Percentiles rank a stretch among this genome's conserved stretches.
Evolutionary conservation across 768 basidiomycete genomes (phyloP).

Genomic region (Dendrothele bispora): DNA sequence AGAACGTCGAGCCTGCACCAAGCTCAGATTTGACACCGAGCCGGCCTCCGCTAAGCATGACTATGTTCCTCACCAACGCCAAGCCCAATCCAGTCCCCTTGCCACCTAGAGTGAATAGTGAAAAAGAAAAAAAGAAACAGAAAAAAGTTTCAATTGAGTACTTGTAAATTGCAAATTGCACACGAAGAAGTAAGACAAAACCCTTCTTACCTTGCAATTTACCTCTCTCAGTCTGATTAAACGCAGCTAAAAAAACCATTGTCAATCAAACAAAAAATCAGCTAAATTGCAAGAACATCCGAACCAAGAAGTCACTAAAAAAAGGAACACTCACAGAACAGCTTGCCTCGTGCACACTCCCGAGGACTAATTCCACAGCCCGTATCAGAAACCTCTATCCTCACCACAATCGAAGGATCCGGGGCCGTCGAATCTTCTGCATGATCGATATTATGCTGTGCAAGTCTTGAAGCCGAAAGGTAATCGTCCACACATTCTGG

Average conservation of each 20-base stretch:
- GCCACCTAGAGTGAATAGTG: conserved; percentile 36
- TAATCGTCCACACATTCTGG: no score
- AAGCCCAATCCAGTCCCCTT: conserved; percentile 76
- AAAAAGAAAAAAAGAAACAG: background rate
- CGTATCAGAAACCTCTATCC: conserved; percentile 69
- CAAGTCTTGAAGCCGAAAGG: no score
- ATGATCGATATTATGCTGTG: conserved; percentile 2
- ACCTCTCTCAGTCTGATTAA: conserved; percentile 53
- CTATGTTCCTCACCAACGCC: conserved; percentile 77
- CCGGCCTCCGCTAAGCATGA: conserved; percentile 72
- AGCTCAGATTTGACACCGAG: conserved; percentile 67
- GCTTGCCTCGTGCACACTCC: conserved; percentile 58
- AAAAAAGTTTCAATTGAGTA: no score
- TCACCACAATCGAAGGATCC: conserved; percentile 55
- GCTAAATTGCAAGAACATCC: conserved; percentile 37
- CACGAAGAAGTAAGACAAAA: background rate
- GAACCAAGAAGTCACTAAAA: background rate
- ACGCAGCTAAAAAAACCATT: conserved; percentile 45
- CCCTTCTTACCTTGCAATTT: conserved; percentile 34
- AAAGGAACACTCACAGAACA: conserved; percentile 46
- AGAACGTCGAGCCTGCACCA: conserved; percentile 80
- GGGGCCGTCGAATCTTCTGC: conserved; percentile 23
- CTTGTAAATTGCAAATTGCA: no score
- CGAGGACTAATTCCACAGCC: conserved; percentile 58
- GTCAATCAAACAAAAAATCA: conserved; percentile 39